Evolutionary conservation across 1,284 basidiomycete genomes (phyloP), one percentile per base, ranked within the genome.

Genomic region (Fomitopsis schrenkii): DNA sequence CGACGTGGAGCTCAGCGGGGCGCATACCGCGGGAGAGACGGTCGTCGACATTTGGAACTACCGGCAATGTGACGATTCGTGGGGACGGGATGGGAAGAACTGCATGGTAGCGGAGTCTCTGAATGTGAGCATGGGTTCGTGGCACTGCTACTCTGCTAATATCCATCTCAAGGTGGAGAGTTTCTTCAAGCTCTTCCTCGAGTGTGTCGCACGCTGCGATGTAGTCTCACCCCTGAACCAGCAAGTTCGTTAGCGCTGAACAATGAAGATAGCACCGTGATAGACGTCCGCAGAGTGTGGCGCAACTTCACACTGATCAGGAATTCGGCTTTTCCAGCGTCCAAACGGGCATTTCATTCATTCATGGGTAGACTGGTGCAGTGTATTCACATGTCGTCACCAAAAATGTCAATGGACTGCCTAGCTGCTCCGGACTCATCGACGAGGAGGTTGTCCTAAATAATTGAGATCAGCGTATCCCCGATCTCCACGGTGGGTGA

Each of bases 41-140:
- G 81, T 91, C 4, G 88, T 91, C 3, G 91, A 93, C 67, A 67
- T 90, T 2, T 92, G 84, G 82, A 78, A 82, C 59, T 91, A 88
- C 72, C 74, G 72, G 46, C 58, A 64, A 17, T 83, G 78, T 62
- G 84, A 87, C 65, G 81, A 84, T 63, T 78, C 79, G 0, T 92
- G 90, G 89, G 88, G 89, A 2, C 71, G 76, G 14, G 75, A 73
- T 35, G 89, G 90, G 2, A 89, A 84, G 71, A 94, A 94, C 64
- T 92, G 90, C 62, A 66, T 85, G 0, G 86, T 93, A 15, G 80
- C 86, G 9, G 81, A 88, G 68, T 75, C 79, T 8, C 72, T 93
- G 14, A 77, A 93, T 71, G 91, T 92, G 62, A 69, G 82, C 74
- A 22, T 17, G 26, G 26, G 14, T 50, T 15, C n/a, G 10, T 42